A percentile compares a stretch with the other conserved stretches of the same genome.
These are phyloP conservation scores for Tephrocybe rancida DNA, from an alignment of 768 basidiomycete genomes.

Conservation along the genomic window DNA sequence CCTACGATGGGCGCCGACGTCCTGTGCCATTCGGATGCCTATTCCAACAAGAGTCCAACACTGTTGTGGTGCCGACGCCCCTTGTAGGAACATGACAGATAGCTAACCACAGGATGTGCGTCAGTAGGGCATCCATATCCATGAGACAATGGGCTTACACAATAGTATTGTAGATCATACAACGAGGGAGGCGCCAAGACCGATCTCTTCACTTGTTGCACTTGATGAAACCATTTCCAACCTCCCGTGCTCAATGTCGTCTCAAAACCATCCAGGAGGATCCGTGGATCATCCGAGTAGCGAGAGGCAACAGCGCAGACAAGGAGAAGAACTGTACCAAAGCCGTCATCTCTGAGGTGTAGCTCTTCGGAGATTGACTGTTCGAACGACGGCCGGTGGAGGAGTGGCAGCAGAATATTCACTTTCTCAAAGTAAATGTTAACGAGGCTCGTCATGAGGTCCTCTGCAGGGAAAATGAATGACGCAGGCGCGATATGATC, in stretches of 20 bases:
- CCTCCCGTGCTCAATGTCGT: slow-evolving; percentile 46
- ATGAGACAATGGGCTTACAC: slow-evolving; percentile 38
- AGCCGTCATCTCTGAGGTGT: slow-evolving; percentile 51
- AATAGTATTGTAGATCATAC: slow-evolving; percentile 75
- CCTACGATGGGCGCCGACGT: slow-evolving; percentile 72
- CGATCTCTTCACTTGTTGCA: slow-evolving; percentile 63
- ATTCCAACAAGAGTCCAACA: slow-evolving; percentile 74
- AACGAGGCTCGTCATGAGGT: slow-evolving; percentile 54
- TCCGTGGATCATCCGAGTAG: slow-evolving; percentile 57
- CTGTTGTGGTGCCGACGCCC: slow-evolving; percentile 60
- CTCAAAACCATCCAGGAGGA: slow-evolving; percentile 40
- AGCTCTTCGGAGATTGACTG: slow-evolving; percentile 46
- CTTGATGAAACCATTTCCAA: slow-evolving; percentile 72
- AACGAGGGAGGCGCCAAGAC: slow-evolving; percentile 67
- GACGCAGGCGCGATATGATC: slow-evolving; percentile 15
- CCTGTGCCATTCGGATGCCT: slow-evolving; percentile 74
- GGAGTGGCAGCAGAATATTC: slow-evolving; percentile 65
- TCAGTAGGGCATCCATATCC: not conserved
- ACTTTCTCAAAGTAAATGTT: slow-evolving; percentile 63
- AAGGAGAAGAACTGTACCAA: slow-evolving; percentile 63
- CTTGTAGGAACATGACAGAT: slow-evolving; percentile 54
- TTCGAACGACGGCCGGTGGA: slow-evolving; percentile 75
- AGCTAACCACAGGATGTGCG: slow-evolving; percentile 35
- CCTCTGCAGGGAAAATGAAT: slow-evolving; percentile 51
- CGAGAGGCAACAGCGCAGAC: slow-evolving; percentile 74